Percentiles rank a stretch among this genome's conserved stretches.
Evolutionary conservation across 345 rosid species (phyloP).

Genomic region (Salix purpurea): DNA sequence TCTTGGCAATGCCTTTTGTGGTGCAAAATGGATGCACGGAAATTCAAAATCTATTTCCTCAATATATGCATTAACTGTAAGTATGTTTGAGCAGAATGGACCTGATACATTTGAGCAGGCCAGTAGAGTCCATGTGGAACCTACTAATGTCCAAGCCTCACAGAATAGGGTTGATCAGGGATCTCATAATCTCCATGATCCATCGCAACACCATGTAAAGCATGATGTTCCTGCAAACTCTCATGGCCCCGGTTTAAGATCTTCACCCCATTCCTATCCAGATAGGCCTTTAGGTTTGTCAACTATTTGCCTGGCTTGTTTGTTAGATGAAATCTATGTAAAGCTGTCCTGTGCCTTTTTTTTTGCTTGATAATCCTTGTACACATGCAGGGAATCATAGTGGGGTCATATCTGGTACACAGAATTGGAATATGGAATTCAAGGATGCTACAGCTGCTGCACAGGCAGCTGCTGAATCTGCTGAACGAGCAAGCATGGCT

Average conservation of each 20-base stretch:
- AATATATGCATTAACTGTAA: neutral
- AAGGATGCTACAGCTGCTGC: constrained; percentile 88
- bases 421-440: constrained; percentile 64
- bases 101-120: constrained; percentile 30
- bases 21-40: neutral
- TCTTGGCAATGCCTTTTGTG: neutral
- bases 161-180: constrained; percentile 8
- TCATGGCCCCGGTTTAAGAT: constrained; percentile 27
- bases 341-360: neutral
- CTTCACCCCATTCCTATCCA: constrained; percentile 35
- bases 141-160: constrained; percentile 7
- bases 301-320: neutral
- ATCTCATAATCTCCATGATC: constrained; percentile 26
- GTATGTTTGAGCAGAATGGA: constrained; percentile 53
- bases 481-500: constrained; percentile 94
- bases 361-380: constrained; percentile 4
- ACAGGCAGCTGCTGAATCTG: constrained; percentile 94
- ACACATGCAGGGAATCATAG: constrained; percentile 34
- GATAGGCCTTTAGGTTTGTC: constrained; percentile 41
- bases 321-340: neutral
- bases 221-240: constrained; percentile 24
- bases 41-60: constrained; percentile 7
- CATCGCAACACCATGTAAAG: constrained; percentile 30
- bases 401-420: constrained; percentile 22
- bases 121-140: constrained; percentile 8